These are phyloP conservation scores for Fagopyrum homotropicum DNA, from an alignment of 148 eudicot genomes.

Conservation along the genomic window DNA sequence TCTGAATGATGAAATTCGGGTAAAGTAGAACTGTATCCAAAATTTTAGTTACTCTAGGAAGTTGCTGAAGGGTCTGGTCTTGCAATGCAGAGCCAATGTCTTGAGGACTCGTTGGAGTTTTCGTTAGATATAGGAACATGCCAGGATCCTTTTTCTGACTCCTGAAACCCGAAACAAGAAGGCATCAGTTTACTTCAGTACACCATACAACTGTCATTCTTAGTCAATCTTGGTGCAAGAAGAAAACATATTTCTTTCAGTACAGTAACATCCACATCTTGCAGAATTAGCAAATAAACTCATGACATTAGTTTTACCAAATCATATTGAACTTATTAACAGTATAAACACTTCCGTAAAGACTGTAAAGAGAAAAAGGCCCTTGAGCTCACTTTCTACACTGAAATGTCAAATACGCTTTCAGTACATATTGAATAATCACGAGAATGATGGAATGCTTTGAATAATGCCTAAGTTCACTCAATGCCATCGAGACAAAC, in stretches of 20 bases:
- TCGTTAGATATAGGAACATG: slow-evolving; percentile 52
- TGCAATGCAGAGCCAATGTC: slow-evolving; percentile 71
- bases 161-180: slow-evolving; percentile 26
- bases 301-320: background rate
- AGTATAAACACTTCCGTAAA: background rate
- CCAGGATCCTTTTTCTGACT: slow-evolving; percentile 60
- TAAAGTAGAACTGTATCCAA: background rate
- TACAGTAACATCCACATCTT: background rate
- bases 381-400: background rate
- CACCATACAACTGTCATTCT: background rate
- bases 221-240: background rate
- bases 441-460: too few species aligned
- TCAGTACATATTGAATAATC: too few species aligned
- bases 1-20: background rate
- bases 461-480: too few species aligned
- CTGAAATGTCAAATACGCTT: too few species aligned
- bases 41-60: background rate
- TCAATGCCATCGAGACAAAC: background rate
- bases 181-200: background rate
- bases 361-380: background rate
- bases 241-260: background rate
- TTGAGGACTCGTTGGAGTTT: slow-evolving; percentile 35
- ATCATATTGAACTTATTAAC: background rate
- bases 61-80: slow-evolving; percentile 16
- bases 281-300: background rate